Conservation (phyloP, 768 basidiomycete genomes). For the Macrolepiota fuliginosa region DNA sequence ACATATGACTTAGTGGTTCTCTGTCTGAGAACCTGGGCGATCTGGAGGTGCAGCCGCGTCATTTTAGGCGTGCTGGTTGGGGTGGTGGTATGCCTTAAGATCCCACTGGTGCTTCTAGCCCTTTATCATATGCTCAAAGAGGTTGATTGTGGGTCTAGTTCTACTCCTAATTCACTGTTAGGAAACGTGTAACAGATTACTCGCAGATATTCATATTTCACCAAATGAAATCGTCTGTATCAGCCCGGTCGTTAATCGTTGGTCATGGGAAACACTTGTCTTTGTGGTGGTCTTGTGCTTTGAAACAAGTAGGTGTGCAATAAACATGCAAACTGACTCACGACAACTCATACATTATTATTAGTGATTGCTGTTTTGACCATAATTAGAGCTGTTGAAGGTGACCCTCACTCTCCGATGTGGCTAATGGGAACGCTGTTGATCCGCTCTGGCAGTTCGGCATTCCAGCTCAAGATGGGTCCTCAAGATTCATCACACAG, state of each 20-base stretch:
- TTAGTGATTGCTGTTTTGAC: conserved; percentile 1
- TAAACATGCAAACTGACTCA: too few species aligned
- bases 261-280: not conserved
- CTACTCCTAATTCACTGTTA: too few species aligned
- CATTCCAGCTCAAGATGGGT: conserved; percentile 1
- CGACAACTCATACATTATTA: too few species aligned
- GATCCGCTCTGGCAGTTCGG: not conserved
- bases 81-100: not conserved
- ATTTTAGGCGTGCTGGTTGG: not conserved
- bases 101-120: not conserved
- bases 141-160: not conserved
- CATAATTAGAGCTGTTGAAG: conserved; percentile 2
- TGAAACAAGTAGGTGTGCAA: not conserved
- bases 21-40: conserved; percentile 4
- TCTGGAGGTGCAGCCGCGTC: not conserved
- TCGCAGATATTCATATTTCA: not conserved
- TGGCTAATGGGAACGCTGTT: not conserved
- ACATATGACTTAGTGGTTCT: not conserved
- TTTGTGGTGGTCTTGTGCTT: not conserved
- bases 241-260: not conserved
- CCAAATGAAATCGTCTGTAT: not conserved
- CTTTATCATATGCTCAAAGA: not conserved
- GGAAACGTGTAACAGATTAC: not conserved
- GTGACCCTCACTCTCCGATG: not conserved
- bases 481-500: conserved; percentile 7